Conservation (phyloP, 2,329 filamentous ascomycete species). For the Colletotrichum sp. region DNA sequence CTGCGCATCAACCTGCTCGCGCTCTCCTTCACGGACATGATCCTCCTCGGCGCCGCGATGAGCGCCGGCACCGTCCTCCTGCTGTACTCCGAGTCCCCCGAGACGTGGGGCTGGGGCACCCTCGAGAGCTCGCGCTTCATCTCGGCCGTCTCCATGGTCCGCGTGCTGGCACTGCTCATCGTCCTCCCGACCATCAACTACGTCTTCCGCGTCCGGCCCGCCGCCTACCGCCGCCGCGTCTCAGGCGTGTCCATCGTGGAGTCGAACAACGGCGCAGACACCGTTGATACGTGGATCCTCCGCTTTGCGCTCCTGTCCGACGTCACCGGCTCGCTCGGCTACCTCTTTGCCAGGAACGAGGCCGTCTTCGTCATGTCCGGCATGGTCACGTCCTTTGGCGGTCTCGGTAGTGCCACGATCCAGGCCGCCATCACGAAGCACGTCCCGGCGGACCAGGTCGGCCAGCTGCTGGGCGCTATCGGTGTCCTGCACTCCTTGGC, state of each 20-base stretch:
- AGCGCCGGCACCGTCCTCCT: conserved; percentile 82
- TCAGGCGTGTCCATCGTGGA: conserved; percentile 42
- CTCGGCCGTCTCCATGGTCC: conserved; percentile 76
- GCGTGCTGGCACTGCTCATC: conserved; percentile 77
- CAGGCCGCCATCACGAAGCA: conserved; percentile 90
- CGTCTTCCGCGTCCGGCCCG: conserved; percentile 66
- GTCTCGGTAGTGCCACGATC: conserved; percentile 83
- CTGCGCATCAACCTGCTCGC: conserved; percentile 83
- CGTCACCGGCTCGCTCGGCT: conserved; percentile 76
- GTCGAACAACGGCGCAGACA: conserved; percentile 73
- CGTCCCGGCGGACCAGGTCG: conserved; percentile 80
- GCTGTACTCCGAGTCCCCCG: conserved; percentile 80
- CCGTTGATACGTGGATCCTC: conserved; percentile 78
- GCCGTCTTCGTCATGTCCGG: conserved; percentile 74
- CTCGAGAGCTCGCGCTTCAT: conserved; percentile 82
- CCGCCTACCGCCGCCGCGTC: conserved; percentile 44
- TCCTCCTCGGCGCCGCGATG: conserved; percentile 82
- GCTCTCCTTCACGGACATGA: conserved; percentile 80
- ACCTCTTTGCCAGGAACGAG: conserved; percentile 67
- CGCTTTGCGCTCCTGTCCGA: conserved; percentile 79
- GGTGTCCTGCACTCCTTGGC: conserved; percentile 85
- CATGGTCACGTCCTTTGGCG: conserved; percentile 76
- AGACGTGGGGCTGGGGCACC: conserved; percentile 81
- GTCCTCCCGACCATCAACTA: conserved; percentile 81
- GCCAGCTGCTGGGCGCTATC: conserved; percentile 86